Conservation (phyloP, 2,329 filamentous ascomycete genomes). For the Phialocephala subalpina region DNA sequence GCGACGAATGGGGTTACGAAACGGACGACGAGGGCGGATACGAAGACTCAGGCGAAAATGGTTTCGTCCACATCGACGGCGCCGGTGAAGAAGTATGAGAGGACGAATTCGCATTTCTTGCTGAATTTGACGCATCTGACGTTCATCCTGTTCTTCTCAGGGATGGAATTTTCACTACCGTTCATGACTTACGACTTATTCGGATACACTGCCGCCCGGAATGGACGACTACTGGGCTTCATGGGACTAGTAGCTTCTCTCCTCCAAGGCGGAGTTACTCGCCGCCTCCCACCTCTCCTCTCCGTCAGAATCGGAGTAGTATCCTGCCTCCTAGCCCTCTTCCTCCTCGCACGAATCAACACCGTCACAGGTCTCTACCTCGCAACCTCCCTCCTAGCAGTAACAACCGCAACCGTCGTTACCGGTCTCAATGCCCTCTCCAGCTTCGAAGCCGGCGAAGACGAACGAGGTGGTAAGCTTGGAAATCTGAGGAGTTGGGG, state of each 20-base stretch:
- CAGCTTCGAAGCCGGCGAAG: slow-evolving; percentile 84
- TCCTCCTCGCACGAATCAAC: slow-evolving; percentile 75
- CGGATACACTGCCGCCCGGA: slow-evolving; percentile 78
- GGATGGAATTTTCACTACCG: slow-evolving; percentile 96
- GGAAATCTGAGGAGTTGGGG: slow-evolving; percentile 84
- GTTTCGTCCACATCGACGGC: slow-evolving; percentile 38
- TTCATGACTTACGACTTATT: slow-evolving; percentile 99
- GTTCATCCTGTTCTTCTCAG: slow-evolving; percentile 96
- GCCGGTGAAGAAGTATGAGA: slow-evolving; percentile 35
- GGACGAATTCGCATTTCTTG: slow-evolving; percentile 82
- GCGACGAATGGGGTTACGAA: slow-evolving; percentile 36
- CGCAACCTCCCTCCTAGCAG: slow-evolving; percentile 83
- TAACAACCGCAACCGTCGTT: slow-evolving; percentile 94
- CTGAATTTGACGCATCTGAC: slow-evolving; percentile 88
- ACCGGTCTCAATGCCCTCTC: slow-evolving; percentile 91
- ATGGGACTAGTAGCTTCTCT: slow-evolving; percentile 90
- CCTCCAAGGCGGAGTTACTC: slow-evolving; percentile 92
- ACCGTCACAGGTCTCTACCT: slow-evolving; percentile 77
- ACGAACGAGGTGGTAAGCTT: slow-evolving; percentile 85
- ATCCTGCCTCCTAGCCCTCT: slow-evolving; percentile 80
- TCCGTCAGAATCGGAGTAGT: slow-evolving; percentile 83
- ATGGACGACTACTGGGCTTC: slow-evolving; percentile 86
- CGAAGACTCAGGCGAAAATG: slow-evolving; percentile 24
- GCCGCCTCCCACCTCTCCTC: slow-evolving; percentile 81
- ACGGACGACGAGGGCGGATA: slow-evolving; percentile 15